phyloP scores from a whole-genome alignment of 495 filamentous ascomycete genomes.

The Daldinia caldariorum region DNA sequence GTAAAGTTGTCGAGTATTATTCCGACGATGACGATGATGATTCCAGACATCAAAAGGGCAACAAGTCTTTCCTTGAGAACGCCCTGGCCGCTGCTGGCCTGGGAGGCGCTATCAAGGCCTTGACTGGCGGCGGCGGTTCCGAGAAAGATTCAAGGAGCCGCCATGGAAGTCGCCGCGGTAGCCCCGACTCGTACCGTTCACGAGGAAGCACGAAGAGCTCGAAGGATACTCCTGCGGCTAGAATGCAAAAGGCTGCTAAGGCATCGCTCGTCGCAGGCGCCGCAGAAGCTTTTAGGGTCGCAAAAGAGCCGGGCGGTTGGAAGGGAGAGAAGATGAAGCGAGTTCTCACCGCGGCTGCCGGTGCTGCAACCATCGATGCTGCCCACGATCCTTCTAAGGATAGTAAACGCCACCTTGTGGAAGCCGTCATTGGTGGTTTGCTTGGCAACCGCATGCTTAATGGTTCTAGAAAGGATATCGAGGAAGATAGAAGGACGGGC shows the following conservation, averaged over 20 bases:
- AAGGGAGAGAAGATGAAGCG: conserved; percentile 86
- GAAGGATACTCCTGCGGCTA: conserved; percentile 49
- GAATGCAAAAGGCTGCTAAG: conserved; percentile 84
- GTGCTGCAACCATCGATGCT: conserved; percentile 84
- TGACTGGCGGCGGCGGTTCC: conserved; percentile 60
- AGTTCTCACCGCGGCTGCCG: conserved; percentile 84
- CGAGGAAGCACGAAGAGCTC: conserved; percentile 57
- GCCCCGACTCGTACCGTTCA: conserved; percentile 57
- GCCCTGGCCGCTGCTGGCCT: conserved; percentile 74
- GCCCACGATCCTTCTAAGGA: conserved; percentile 79
- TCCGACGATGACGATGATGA: conserved; percentile 64
- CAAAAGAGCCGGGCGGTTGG: conserved; percentile 87
- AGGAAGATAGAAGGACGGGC: conserved; percentile 62
- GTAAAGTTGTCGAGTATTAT: conserved; percentile 59
- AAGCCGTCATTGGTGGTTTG: conserved; percentile 86
- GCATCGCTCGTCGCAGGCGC: conserved; percentile 87
- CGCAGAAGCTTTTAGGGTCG: conserved; percentile 84
- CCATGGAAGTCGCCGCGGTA: conserved; percentile 62
- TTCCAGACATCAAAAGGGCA: conserved; percentile 58
- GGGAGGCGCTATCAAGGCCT: conserved; percentile 67
- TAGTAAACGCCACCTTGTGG: conserved; percentile 69
- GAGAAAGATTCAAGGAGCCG: conserved; percentile 61
- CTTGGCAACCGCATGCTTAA: conserved; percentile 83
- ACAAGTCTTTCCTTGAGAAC: conserved; percentile 79
- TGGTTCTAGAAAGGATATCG: conserved; percentile 71